Percentiles rank a stretch among this genome's conserved stretches.
Evolutionary conservation across 2,329 filamentous ascomycete species (phyloP).

Genomic region (Ramularia collo-cygni): DNA sequence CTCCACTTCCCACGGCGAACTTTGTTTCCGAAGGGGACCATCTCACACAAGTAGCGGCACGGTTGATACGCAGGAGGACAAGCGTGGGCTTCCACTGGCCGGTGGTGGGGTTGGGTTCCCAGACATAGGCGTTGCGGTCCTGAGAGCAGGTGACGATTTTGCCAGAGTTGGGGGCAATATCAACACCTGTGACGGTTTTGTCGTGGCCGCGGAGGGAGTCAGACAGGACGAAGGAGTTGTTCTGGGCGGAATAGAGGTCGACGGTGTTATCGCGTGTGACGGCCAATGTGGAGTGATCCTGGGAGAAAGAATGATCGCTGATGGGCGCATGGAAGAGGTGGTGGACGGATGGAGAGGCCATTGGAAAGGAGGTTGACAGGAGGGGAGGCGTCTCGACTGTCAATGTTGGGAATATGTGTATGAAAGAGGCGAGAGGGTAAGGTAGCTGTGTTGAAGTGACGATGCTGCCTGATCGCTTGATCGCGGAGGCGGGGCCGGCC

Average conservation of each 20-base stretch:
- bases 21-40: conserved; percentile 97
- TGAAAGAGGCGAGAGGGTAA: conserved; percentile 4
- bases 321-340: conserved; percentile 96
- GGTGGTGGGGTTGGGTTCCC: conserved; percentile 75
- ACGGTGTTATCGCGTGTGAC: conserved; percentile 86
- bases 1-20: conserved; percentile 94
- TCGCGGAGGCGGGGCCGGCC: conserved; percentile 2
- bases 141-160: conserved; percentile 98
- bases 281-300: conserved; percentile 79
- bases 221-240: conserved; percentile 66
- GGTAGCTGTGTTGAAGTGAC: conserved; percentile 8
- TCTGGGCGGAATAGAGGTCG: conserved; percentile 73
- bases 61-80: conserved; percentile 92
- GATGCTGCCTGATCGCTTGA: conserved; percentile 5
- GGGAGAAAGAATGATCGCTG: conserved; percentile 95
- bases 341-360: conserved; percentile 85
- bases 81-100: conserved; percentile 97
- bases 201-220: conserved; percentile 95
- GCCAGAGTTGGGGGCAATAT: conserved; percentile 84
- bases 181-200: conserved; percentile 92
- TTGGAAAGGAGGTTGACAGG: conserved; percentile 57
- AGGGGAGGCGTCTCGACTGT: conserved; percentile 89
- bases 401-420: conserved; percentile 28
- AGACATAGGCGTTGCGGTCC: conserved; percentile 95
- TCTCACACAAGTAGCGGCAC: conserved; percentile 90